Evolutionary conservation across 2,329 filamentous ascomycete species (phyloP), one percentile per base, ranked within the genome.

Genomic region (Pseudopithomyces maydicus): DNA sequence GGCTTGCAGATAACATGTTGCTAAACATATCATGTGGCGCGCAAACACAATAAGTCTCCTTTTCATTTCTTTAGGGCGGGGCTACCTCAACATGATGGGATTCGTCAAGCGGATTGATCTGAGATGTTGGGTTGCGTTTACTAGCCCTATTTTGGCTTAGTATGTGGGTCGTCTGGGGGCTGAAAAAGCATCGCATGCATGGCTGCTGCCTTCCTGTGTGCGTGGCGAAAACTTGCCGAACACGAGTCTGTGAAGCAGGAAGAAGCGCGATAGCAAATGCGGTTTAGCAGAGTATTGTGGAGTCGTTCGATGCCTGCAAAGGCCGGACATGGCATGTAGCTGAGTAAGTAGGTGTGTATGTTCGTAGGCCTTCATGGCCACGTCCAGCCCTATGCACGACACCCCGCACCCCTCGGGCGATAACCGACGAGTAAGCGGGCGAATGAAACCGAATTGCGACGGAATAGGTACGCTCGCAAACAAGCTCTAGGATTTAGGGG

Each of bases 381-480:
- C 12, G 33, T 20, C 26, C 35, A 22, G 23, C 23, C 10, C n/a
- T 10, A 23, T 15, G 10, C 5, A 29, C 26, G 8, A 29, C 26
- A 4, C 26, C 26, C 5, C 26, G 8, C 8, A 5, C 26, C 35
- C 12, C 20, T 23, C 20, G 33, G 11, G 33, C 26, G 22, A 14
- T 38, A 54, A 47, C 42, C 32, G 26, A 46, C 35, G 7, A 29
- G 23, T 47, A 54, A 54, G 51, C 51, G 51, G 43, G 12, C 51
- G 51, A 54, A 54, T 54, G 35, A 47, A 19, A 41, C 12, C 15
- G 10, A 10, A 22, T 39, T 23, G n/a, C 8, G 11, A 19, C 19
- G 10, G n/a, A 12, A 17, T 7, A n/a, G n/a, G n/a, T n/a, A 29
- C 10, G 51, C 47, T 43, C 47, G 20, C 32, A 47, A 54, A 54